Conservation (phyloP, 805 yeast species). For the Kodamaea nitidulidarum region DNA sequence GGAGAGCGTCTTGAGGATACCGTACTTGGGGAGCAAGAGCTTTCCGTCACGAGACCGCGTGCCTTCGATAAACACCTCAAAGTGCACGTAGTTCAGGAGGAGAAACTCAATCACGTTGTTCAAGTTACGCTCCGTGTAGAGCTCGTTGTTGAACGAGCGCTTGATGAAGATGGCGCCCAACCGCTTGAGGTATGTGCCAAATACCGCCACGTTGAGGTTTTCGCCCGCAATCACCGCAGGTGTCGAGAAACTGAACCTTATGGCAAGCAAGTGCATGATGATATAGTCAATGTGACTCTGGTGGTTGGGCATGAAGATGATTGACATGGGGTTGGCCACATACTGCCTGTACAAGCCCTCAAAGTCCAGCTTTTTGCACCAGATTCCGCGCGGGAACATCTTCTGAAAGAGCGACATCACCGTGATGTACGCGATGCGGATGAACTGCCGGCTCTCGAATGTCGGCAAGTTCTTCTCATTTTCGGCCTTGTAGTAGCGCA, state of each 20-base stretch:
- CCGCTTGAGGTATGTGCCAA: slow-evolving; percentile 46
- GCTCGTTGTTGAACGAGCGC: slow-evolving; percentile 42
- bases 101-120: slow-evolving; percentile 46
- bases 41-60: slow-evolving; percentile 66
- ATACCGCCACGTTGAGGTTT: slow-evolving; percentile 54
- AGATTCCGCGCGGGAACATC: slow-evolving; percentile 43
- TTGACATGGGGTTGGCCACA: slow-evolving; percentile 39
- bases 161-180: slow-evolving; percentile 58
- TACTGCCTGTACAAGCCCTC: slow-evolving; percentile 27
- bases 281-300: slow-evolving; percentile 61
- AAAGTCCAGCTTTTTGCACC: slow-evolving; percentile 33
- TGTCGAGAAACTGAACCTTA: slow-evolving; percentile 49
- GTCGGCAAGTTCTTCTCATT: slow-evolving; percentile 36
- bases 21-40: slow-evolving; percentile 57
- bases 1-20: slow-evolving; percentile 50
- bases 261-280: slow-evolving; percentile 49
- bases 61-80: slow-evolving; percentile 66
- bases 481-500: slow-evolving; percentile 31
- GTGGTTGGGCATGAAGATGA: slow-evolving; percentile 55
- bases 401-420: slow-evolving; percentile 29
- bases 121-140: slow-evolving; percentile 45
- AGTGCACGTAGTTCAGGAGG: slow-evolving; percentile 44
- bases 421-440: slow-evolving; percentile 36
- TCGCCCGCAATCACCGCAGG: slow-evolving; percentile 67
- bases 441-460: slow-evolving; percentile 22